phyloP scores from a whole-genome alignment of 306 rosid genomes.

The Quercus glauca region DNA sequence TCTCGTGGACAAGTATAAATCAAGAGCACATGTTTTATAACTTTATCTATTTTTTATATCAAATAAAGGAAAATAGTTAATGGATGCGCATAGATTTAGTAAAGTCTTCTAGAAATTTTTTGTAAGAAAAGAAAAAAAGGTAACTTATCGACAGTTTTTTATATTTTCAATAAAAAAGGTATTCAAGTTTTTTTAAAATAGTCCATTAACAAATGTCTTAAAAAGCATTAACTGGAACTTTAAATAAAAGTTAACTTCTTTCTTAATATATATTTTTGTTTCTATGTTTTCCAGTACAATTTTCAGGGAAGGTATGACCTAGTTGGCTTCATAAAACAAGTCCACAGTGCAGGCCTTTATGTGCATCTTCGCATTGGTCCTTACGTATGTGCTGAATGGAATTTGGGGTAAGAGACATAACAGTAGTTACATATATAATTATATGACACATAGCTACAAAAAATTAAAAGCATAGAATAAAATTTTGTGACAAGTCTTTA shows the following conservation, averaged over 20 bases:
- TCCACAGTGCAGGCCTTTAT: slow-evolving; percentile 82
- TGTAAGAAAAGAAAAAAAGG: too few relatives aligned
- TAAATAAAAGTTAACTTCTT: background rate
- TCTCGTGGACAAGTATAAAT: slow-evolving; percentile 77
- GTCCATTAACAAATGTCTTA: too few relatives aligned
- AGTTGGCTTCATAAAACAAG: slow-evolving; percentile 77
- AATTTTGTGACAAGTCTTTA: background rate
- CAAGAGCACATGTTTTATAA: slow-evolving; percentile 1
- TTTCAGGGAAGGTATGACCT: slow-evolving; percentile 82
- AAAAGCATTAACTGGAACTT: too few relatives aligned
- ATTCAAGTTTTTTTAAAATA: too few relatives aligned
- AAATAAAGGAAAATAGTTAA: background rate
- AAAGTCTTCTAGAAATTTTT: too few relatives aligned
- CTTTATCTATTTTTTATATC: too few relatives aligned
- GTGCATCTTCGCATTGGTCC: slow-evolving; percentile 97
- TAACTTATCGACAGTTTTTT: too few relatives aligned
- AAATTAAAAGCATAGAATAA: too few relatives aligned
- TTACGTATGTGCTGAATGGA: slow-evolving; percentile 90
- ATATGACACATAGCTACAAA: too few relatives aligned
- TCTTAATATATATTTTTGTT: background rate
- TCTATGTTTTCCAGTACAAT: slow-evolving; percentile 55
- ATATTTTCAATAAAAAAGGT: too few relatives aligned
- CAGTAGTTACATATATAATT: background rate
- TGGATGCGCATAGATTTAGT: too few relatives aligned
- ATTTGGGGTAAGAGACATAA: slow-evolving; percentile 65